A percentile compares a stretch with the other conserved stretches of the same genome.
Evolutionary conservation across 78 protist genomes (phyloP).

Genomic region (Fonticula alba): DNA sequence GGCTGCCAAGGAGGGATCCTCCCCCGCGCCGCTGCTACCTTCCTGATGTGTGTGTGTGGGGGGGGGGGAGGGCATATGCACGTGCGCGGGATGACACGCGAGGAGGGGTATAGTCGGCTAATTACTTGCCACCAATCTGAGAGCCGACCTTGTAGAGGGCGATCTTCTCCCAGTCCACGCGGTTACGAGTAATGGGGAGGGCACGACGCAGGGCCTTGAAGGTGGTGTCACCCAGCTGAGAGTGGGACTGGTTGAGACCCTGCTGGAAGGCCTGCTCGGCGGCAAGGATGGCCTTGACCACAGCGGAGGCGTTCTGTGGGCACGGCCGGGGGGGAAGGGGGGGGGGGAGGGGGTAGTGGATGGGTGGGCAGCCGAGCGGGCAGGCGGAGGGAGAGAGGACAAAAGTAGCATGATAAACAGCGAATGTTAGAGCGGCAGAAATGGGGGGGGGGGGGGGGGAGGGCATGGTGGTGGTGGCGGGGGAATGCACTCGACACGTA

Average conservation of each 20-base stretch:
- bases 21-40: too few relatives aligned
- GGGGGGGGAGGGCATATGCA: too few relatives aligned
- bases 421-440: too few relatives aligned
- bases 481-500: not conserved
- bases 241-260: not conserved
- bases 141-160: conserved; percentile 14
- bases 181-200: conserved; percentile 19
- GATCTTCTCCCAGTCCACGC: conserved; percentile 27
- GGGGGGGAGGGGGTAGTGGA: not conserved
- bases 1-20: too few relatives aligned
- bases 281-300: too few relatives aligned
- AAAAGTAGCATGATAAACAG: not conserved
- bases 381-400: not conserved
- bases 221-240: conserved; percentile 9
- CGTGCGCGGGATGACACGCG: too few relatives aligned
- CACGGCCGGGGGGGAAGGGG: not conserved
- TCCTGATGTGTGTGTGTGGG: too few relatives aligned
- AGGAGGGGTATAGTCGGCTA: too few relatives aligned
- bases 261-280: too few relatives aligned
- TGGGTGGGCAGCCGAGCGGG: not conserved
- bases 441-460: too few relatives aligned
- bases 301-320: not conserved
- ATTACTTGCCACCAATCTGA: too few relatives aligned
- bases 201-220: conserved; percentile 29
- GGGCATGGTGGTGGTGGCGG: too few relatives aligned